Base-by-base conservation (phyloP, 2,329 filamentous ascomycete species). In the Penicillium decumbens region DNA sequence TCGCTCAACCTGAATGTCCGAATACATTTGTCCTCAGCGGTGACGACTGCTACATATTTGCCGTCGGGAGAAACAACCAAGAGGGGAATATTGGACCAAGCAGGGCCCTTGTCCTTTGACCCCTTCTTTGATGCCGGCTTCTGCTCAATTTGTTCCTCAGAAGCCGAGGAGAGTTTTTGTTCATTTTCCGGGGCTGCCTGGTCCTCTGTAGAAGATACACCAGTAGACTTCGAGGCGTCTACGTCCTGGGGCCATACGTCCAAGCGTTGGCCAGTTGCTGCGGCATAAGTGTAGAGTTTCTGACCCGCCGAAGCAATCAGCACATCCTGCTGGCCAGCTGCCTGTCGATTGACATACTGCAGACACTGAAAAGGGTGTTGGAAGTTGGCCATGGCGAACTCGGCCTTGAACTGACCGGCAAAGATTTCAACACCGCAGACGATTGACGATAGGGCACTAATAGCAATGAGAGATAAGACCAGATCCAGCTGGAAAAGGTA, bases 11-110 rank as follows among this genome's bases (percentile, higher is more conserved):
- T 77, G 65, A 97, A 88, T 0, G 96, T 88, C 68, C 88, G 88
- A 35, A 98, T 78, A 43, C 81, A 83, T 74, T 98, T 98, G 75
- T 97, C 93, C 63, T 95, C 89, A n/a, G 82, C 85, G 7, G 90
- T 95, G 27, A 95, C 81, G 20, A 83, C 87, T 37, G 95, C 75
- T 18, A 95, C 68, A 71, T 95, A 76, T 37, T 80, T 76, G 12
- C 84, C 81, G 57, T 87, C 77, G 12, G 75, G 68, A 0, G 89
- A 85, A 25, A 80, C 72, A 20, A 80, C 75, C 56, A 96, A 66
- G 54, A 85, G 81, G 50, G 84, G 85, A 47, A 96, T 80, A 61
- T 85, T 83, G 4, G 85, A 80, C 51, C 69, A 71, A 12, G 53
- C 28, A 10, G 55, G 25, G n/a, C 53, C 30, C 30, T 57, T 25